Conservation (phyloP, 495 filamentous ascomycete genomes). For the Tuber umbilicatum region DNA sequence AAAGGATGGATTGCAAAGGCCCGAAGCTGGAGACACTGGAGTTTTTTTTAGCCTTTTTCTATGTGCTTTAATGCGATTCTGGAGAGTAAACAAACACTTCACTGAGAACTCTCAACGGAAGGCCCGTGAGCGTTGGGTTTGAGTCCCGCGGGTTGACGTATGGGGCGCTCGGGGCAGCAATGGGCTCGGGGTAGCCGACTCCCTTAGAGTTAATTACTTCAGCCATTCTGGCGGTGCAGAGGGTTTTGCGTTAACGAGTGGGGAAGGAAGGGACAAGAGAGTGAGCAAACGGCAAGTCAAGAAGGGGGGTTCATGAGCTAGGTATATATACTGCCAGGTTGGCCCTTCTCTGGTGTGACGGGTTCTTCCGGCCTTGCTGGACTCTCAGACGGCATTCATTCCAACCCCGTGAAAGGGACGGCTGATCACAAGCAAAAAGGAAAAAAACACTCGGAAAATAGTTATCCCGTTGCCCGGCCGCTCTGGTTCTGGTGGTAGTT, state of each 20-base stretch:
- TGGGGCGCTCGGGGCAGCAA: constrained; percentile 30
- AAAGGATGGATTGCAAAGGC: constrained; percentile 57
- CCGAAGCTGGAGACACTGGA: constrained; percentile 52
- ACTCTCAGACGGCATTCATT: neutral
- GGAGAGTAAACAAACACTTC: constrained; percentile 45
- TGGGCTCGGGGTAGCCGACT: constrained; percentile 33
- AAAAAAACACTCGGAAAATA: neutral
- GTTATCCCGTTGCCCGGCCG: neutral
- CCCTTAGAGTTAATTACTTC: constrained; percentile 11
- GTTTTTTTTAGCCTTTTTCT: constrained; percentile 8
- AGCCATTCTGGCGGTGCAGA: constrained; percentile 13
- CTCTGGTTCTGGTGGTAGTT: neutral
- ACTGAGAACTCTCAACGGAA: constrained; percentile 49
- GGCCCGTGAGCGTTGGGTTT: constrained; percentile 54
- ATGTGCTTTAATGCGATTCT: neutral
- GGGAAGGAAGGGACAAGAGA: neutral
- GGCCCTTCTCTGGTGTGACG: neutral
- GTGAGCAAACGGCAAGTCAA: neutral
- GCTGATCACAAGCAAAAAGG: neutral
- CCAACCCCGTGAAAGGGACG: neutral
- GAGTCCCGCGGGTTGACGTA: constrained; percentile 49
- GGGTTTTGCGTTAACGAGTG: neutral
- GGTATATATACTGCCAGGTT: neutral
- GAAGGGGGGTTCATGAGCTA: neutral
- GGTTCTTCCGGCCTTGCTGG: neutral